These are phyloP conservation scores for Euphrasia arctica DNA, from an alignment of 305 asterid species.

Conservation along the genomic window DNA sequence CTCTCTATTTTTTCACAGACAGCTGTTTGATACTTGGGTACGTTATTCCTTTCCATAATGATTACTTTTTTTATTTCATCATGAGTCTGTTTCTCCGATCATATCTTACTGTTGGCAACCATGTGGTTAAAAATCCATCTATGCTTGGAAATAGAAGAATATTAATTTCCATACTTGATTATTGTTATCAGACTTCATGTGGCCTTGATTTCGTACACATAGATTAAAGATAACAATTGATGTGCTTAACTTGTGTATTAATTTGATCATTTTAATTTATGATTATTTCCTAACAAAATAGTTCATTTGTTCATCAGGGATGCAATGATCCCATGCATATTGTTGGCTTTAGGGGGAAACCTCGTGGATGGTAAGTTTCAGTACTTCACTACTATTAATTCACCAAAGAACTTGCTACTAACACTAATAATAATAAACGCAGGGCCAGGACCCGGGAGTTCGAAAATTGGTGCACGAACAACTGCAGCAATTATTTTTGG, in stretches of 20 bases:
- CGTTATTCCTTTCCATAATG: constrained; percentile 30
- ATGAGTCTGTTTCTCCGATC: constrained; percentile 8
- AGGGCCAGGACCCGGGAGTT: constrained; percentile 83
- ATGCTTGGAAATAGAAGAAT: background rate
- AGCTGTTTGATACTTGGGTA: constrained; percentile 99
- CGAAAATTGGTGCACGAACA: constrained; percentile 77
- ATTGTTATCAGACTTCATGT: background rate
- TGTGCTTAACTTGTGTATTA: constrained; percentile 7
- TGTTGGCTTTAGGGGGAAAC: constrained; percentile 98
- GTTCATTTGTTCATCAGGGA: constrained; percentile 47
- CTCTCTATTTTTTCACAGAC: constrained; percentile 94
- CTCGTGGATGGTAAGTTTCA: constrained; percentile 72
- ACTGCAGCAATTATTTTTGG: constrained; percentile 84
- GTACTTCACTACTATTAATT: background rate
- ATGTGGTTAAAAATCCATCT: constrained; percentile 4
- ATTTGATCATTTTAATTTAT: background rate
- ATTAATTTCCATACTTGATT: background rate
- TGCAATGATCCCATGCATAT: constrained; percentile 98
- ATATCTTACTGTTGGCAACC: constrained; percentile 8
- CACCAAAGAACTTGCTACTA: background rate
- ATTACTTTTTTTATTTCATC: constrained; percentile 24
- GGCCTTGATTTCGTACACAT: background rate
- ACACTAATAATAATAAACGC: constrained; percentile 32
- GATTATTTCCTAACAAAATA: constrained; percentile 23
- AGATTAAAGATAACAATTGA: background rate